Percentiles rank a stretch among this genome's conserved stretches.
These are phyloP conservation scores for Xerocomellus amylosporus DNA, from an alignment of 768 basidiomycete species.

Conservation along the genomic window DNA sequence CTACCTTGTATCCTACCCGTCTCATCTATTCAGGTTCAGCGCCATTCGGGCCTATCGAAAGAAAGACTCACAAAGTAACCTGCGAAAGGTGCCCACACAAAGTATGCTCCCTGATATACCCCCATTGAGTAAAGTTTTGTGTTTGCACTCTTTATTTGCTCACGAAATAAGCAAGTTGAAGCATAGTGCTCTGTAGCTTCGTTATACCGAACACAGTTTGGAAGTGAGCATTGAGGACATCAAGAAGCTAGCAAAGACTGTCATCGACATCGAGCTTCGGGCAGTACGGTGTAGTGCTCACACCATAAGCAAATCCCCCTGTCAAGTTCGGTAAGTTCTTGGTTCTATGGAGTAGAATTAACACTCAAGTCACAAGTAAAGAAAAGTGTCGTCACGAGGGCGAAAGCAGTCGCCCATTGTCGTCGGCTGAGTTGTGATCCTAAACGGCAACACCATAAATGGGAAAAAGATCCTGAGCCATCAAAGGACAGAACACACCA, in stretches of 20 bases:
- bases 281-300: constrained; percentile 29
- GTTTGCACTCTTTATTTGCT: constrained; percentile 11
- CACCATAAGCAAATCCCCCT: constrained; percentile 71
- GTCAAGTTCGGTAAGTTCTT: not conserved
- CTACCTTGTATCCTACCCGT: constrained; percentile 65
- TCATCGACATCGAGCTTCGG: constrained; percentile 14
- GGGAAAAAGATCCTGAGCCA: not conserved
- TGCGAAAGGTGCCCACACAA: constrained; percentile 58
- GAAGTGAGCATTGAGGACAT: constrained; percentile 71
- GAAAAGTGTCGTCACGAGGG: constrained; percentile 71
- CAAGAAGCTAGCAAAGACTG: constrained; percentile 48
- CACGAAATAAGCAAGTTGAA: constrained; percentile 72
- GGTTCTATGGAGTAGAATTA: not conserved
- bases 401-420: constrained; percentile 57
- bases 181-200: constrained; percentile 68
- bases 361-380: constrained; percentile 54
- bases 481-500: constrained; percentile 28
- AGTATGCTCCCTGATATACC: constrained; percentile 50
- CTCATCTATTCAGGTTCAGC: constrained; percentile 45
- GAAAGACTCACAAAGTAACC: constrained; percentile 49
- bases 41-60: not conserved
- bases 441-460: not conserved
- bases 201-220: constrained; percentile 64
- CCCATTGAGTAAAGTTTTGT: not conserved
- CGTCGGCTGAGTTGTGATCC: constrained; percentile 42